phyloP scores from a whole-genome alignment of 805 yeast species.

The Candida xiaguanensis region DNA sequence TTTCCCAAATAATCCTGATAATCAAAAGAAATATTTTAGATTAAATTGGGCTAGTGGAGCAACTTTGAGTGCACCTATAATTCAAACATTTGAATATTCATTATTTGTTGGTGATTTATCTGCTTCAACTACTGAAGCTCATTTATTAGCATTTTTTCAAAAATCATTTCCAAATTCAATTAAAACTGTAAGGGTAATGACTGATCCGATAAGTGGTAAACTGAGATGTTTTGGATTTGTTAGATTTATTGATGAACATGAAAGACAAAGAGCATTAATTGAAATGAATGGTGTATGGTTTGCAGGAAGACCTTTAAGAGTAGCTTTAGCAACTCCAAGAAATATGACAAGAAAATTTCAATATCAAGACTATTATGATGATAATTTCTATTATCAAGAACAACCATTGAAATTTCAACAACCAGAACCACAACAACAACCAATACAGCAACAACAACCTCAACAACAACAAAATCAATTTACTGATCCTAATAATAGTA shows the following conservation, averaged over 20 bases:
- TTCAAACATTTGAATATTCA: conserved; percentile 72
- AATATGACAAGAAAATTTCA: conserved; percentile 13
- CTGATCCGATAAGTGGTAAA: conserved; percentile 75
- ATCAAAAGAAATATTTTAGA: conserved; percentile 60
- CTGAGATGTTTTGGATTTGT: conserved; percentile 82
- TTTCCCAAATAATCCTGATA: conserved; percentile 39
- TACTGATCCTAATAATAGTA: conserved; percentile 62
- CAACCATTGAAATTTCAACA: conserved; percentile 1
- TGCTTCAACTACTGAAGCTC: conserved; percentile 78
- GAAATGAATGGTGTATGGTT: conserved; percentile 82
- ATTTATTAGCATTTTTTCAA: conserved; percentile 67
- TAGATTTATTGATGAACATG: conserved; percentile 66
- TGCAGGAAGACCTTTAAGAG: conserved; percentile 73
- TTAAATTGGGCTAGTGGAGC: conserved; percentile 86
- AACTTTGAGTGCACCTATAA: conserved; percentile 61
- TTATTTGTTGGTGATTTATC: conserved; percentile 81
- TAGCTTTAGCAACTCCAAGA: conserved; percentile 77
- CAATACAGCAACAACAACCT: conserved; percentile 4
- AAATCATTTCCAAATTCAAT: conserved; percentile 58
- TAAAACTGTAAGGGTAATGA: conserved; percentile 80
- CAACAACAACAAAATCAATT: conserved; percentile 24
- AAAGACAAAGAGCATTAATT: conserved; percentile 60
- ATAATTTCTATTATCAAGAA: conserved; percentile 1
- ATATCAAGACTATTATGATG: conserved; percentile 1
- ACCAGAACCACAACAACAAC: background rate